Evolutionary conservation across 2,329 filamentous ascomycete genomes (phyloP).

Genomic region (Sporothrix brasiliensis): DNA sequence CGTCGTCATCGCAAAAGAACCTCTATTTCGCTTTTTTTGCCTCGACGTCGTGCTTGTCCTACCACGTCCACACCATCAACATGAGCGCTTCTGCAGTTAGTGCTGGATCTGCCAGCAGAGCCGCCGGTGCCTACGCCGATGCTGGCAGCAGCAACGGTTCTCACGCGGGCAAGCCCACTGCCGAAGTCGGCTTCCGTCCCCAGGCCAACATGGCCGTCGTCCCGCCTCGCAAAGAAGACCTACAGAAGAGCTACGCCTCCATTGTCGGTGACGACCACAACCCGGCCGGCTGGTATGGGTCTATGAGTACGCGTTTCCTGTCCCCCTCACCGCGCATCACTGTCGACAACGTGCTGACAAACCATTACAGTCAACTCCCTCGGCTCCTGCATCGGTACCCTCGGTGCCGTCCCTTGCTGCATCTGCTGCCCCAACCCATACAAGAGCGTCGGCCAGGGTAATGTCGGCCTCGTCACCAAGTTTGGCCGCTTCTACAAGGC

Average conservation of each 20-base stretch:
- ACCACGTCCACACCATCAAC: neutral
- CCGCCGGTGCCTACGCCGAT: neutral
- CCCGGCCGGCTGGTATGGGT: constrained; percentile 84
- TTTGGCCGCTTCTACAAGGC: constrained; percentile 95
- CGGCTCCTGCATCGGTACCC: constrained; percentile 72
- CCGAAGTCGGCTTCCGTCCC: constrained; percentile 50
- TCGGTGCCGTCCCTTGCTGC: constrained; percentile 90
- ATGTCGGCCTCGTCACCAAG: constrained; percentile 92
- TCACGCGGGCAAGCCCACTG: constrained; percentile 21
- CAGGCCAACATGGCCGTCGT: constrained; percentile 68
- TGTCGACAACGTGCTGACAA: too few relatives aligned
- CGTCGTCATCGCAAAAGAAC: constrained; percentile 1
- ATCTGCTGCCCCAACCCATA: constrained; percentile 92
- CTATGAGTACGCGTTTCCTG: constrained; percentile 69
- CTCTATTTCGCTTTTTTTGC: too few relatives aligned
- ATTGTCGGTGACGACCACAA: constrained; percentile 66
- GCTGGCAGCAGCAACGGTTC: neutral
- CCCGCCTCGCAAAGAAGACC: constrained; percentile 77
- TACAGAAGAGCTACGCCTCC: constrained; percentile 78
- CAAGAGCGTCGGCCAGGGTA: constrained; percentile 88
- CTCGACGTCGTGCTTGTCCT: neutral
- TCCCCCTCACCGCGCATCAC: neutral
- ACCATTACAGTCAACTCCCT: constrained; percentile 51
- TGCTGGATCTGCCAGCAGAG: neutral
- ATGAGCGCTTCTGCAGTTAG: constrained; percentile 21